Evolutionary conservation across 1,284 basidiomycete species (phyloP).

Genomic region (Pascua sp.): DNA sequence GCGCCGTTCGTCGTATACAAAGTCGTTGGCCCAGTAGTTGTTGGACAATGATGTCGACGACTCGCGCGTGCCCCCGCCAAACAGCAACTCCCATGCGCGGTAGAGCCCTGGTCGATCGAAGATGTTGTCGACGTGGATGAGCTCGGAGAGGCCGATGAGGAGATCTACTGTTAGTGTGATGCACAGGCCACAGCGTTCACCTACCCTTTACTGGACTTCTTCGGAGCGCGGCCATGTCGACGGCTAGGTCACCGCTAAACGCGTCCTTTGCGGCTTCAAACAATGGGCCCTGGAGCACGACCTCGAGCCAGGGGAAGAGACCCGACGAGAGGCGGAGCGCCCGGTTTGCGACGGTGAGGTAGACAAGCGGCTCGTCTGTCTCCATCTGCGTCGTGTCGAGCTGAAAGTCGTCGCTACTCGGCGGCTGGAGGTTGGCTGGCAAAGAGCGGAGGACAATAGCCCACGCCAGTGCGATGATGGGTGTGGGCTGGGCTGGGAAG

Average conservation of each 20-base stretch:
- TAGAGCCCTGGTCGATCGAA: slow-evolving; percentile 31
- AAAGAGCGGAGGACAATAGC: slow-evolving; percentile 37
- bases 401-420: slow-evolving; percentile 17
- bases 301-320: slow-evolving; percentile 41
- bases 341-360: slow-evolving; percentile 30
- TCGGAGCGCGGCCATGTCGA: slow-evolving; percentile 22
- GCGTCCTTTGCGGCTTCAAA: slow-evolving; percentile 22
- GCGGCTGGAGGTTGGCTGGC: slow-evolving; percentile 24
- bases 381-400: slow-evolving; percentile 19
- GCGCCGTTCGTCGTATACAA: slow-evolving; percentile 29
- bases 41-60: slow-evolving; percentile 29
- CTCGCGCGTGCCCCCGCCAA: slow-evolving; percentile 30
- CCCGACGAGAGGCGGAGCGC: slow-evolving; percentile 30
- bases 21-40: slow-evolving; percentile 44
- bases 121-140: slow-evolving; percentile 32
- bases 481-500: slow-evolving; percentile 30
- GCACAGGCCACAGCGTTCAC: not conserved
- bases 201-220: slow-evolving; percentile 40
- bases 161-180: slow-evolving; percentile 27
- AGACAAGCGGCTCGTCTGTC: slow-evolving; percentile 17
- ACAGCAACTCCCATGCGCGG: slow-evolving; percentile 35
- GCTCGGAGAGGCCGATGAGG: slow-evolving; percentile 36
- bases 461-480: slow-evolving; percentile 44
- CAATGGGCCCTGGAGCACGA: slow-evolving; percentile 34
- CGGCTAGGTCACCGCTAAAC: slow-evolving; percentile 12